Evolutionary conservation across 2,329 filamentous ascomycete genomes (phyloP), one percentile per base, ranked within the genome.

Genomic region (Fusarium setosum): DNA sequence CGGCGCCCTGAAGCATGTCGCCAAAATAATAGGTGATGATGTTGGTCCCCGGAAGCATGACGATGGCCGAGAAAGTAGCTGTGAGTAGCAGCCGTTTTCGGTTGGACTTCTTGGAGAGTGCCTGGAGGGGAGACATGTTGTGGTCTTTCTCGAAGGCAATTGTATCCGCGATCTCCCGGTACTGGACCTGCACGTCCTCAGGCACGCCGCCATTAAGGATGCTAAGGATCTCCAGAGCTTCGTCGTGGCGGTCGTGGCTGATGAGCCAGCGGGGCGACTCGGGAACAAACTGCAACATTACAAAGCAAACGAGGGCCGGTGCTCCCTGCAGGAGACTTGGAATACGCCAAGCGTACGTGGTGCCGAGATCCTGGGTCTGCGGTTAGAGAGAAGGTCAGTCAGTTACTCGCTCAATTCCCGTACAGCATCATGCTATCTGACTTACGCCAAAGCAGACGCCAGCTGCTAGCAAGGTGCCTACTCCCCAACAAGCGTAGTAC

Each of bases 1-100:
- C 82, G 4, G 81, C 81, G 18, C 74, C 79, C 47, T 76, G 72
- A 0, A 84, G 76, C 67, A 81, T 78, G 4, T 67, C 58, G 5
- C 79, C 77, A 13, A 81, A 62, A 73, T 72, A 26, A 78, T 69
- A 61, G 5, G 59, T 64, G 45, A 67, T 61, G 1, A 63, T 52
- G 20, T 61, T 61, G 1, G 59, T 59, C 1, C 56, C 59, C 3
- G 62, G 48, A 17, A 68, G 44, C 59, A 68, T 66, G 8, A 48
- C 49, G 31, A 68, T 47, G 6, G 61, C 42, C 1, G 62, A 57
- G 26, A 61, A 45, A 12, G 52, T 57, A 10, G 48, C 32, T 5
- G 57, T 53, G 15, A 60, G 32, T 2, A 55, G 20, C 1, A 55
- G 29, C 2, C 57, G 50, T 32, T 60, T 60, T 11, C 51, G 37